Evolutionary conservation across 176 grass and related monocot species (phyloP).

Genomic region (Lolium perenne): DNA sequence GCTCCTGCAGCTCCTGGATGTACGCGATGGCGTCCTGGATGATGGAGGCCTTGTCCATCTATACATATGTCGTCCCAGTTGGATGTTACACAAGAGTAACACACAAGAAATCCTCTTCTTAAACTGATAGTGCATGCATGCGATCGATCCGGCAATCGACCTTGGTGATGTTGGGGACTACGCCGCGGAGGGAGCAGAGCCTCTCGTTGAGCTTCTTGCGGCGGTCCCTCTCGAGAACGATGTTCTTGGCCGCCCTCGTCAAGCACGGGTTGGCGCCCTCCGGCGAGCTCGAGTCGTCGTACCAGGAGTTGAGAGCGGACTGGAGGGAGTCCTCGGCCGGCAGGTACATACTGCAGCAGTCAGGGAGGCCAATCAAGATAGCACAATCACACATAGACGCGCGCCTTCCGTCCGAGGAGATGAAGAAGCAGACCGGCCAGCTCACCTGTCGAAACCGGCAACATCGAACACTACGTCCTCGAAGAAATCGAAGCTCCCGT

Average conservation of each 20-base stretch:
- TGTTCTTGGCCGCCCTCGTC: slow-evolving; percentile 32
- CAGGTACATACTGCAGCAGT: slow-evolving; percentile 26
- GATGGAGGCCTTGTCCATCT: slow-evolving; percentile 89
- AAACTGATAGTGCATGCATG: background rate
- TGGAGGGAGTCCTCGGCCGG: slow-evolving; percentile 35
- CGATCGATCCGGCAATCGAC: slow-evolving; percentile 13
- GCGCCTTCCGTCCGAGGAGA: too few relatives aligned
- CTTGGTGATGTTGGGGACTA: slow-evolving; percentile 74
- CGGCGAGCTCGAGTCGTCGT: slow-evolving; percentile 49
- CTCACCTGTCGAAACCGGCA: too few relatives aligned
- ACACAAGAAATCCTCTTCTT: too few relatives aligned
- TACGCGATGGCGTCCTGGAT: slow-evolving; percentile 72
- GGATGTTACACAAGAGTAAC: too few relatives aligned
- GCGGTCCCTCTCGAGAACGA: slow-evolving; percentile 52
- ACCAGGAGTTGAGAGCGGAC: background rate
- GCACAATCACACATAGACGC: too few relatives aligned
- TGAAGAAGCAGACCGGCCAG: too few relatives aligned
- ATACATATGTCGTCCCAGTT: background rate
- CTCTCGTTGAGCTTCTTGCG: slow-evolving; percentile 65
- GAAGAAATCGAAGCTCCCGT: too few relatives aligned
- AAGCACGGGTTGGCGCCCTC: slow-evolving; percentile 34
- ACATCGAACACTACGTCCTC: too few relatives aligned
- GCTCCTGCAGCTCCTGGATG: slow-evolving; percentile 70
- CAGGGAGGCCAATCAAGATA: background rate
- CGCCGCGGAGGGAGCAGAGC: slow-evolving; percentile 53